These are phyloP conservation scores for Chiua virens DNA, from an alignment of 768 basidiomycete species.

Conservation along the genomic window DNA sequence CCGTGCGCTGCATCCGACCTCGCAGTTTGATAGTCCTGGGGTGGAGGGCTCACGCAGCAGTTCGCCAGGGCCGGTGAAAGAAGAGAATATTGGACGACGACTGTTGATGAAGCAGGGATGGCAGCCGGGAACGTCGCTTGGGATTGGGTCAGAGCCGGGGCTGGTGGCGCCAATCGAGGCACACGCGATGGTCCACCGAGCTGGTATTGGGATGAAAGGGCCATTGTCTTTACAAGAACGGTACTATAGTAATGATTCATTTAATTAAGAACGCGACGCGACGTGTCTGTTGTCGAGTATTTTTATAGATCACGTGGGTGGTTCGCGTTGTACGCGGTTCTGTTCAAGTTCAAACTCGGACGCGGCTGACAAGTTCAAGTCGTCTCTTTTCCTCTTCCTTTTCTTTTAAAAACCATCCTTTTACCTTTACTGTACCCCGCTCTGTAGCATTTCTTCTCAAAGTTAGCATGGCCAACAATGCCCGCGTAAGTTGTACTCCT, in stretches of 20 bases:
- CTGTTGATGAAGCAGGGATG: conserved; percentile 76
- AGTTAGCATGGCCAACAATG: conserved; percentile 55
- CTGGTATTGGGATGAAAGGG: conserved; percentile 52
- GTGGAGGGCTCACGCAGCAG: conserved; percentile 30
- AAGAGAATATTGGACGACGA: conserved; percentile 65
- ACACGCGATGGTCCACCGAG: conserved; percentile 41
- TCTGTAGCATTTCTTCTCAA: conserved; percentile 26
- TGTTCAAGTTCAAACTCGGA: conserved; percentile 21
- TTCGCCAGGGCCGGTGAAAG: conserved; percentile 18
- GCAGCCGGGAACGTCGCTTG: conserved; percentile 57
- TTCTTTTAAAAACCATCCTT: conserved; percentile 28
- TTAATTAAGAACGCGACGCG: too few relatives aligned
- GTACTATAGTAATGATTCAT: too few relatives aligned
- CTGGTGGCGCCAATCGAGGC: conserved; percentile 60
- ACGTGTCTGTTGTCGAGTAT: conserved; percentile 37
- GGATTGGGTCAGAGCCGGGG: conserved; percentile 27
- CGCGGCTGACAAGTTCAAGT: conserved; percentile 35
- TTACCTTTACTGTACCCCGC: conserved; percentile 20
- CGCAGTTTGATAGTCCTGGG: conserved; percentile 55
- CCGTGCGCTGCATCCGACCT: conserved; percentile 54
- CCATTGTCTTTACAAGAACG: conserved; percentile 7
- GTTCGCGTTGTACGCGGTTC: conserved; percentile 39
- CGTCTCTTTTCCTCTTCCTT: conserved; percentile 21
- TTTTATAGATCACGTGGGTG: conserved; percentile 36
- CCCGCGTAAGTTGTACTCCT: conserved; percentile 44